Percentiles rank a stretch among this genome's conserved stretches.
These are phyloP conservation scores for Corchorus capsularis DNA, from an alignment of 345 rosid genomes.

Conservation along the genomic window DNA sequence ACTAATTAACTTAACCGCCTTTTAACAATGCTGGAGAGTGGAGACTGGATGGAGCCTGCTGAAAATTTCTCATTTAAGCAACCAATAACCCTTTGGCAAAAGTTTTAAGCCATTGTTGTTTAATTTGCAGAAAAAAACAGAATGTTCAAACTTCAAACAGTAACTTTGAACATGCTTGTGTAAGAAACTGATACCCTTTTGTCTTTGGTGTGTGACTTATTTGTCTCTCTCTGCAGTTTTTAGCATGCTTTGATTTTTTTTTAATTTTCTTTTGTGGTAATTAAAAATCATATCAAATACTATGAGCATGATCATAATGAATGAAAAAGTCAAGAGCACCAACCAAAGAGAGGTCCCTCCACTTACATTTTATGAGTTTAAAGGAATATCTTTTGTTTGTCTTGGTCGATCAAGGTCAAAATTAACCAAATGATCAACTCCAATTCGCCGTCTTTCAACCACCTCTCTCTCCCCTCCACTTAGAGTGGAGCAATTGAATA, in stretches of 20 bases:
- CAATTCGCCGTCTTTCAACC: conserved; percentile 20
- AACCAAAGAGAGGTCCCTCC: conserved; percentile 34
- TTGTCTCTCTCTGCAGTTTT: background rate
- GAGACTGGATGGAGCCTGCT: too few species aligned
- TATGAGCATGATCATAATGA: conserved; percentile 1
- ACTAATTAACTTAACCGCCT: background rate
- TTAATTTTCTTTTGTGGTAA: too few species aligned
- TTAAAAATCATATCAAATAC: background rate
- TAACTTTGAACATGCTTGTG: background rate
- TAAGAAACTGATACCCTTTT: background rate
- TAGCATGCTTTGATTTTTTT: background rate
- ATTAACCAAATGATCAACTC: conserved; percentile 24
- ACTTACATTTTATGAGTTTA: background rate
- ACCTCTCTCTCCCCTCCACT: conserved; percentile 4
- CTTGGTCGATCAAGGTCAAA: conserved; percentile 27
- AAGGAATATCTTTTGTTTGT: conserved; percentile 15
- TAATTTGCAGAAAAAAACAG: background rate
- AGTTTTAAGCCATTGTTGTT: background rate
- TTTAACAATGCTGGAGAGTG: background rate
- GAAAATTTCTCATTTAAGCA: too few species aligned
- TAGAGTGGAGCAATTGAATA: conserved; percentile 12
- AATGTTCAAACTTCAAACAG: background rate
- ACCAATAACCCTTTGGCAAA: background rate
- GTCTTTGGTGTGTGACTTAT: background rate
- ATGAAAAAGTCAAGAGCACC: conserved; percentile 32